Conservation (phyloP, 352 stramenopile species). For the Globisporangium emineosum region DNA sequence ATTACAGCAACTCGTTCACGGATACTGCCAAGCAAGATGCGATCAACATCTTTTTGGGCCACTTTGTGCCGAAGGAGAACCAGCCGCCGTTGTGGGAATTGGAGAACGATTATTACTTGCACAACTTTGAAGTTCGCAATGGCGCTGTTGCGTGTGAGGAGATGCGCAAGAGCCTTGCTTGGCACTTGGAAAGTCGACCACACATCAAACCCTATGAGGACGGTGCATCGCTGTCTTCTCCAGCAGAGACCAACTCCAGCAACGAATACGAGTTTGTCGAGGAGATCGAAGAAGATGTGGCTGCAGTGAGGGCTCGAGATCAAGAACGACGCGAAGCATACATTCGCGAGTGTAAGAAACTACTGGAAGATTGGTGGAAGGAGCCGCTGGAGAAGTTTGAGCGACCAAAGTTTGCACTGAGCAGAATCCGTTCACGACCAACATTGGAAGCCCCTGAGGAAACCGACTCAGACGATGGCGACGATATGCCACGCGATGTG, state of each 20-base stretch:
- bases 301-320: constrained; percentile 22
- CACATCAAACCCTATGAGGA: constrained; percentile 14
- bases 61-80: constrained; percentile 73
- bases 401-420: constrained; percentile 25
- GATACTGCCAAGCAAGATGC: constrained; percentile 98
- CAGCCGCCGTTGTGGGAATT: constrained; percentile 78
- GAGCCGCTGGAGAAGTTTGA: constrained; percentile 80
- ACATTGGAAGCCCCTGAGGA: constrained; percentile 13
- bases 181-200: constrained; percentile 61
- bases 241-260: constrained; percentile 15
- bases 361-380: constrained; percentile 87
- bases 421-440: constrained; percentile 13
- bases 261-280: constrained; percentile 28
- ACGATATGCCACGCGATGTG: neutral
- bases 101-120: constrained; percentile 89
- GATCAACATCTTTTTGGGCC: constrained; percentile 99
- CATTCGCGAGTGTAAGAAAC: constrained; percentile 67
- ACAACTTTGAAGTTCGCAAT: constrained; percentile 88
- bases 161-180: constrained; percentile 54
- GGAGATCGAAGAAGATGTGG: constrained; percentile 22
- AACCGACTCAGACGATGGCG: constrained; percentile 16
- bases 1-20: constrained; percentile 99
- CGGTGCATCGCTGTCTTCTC: constrained; percentile 4
- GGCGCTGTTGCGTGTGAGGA: constrained; percentile 56
- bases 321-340: constrained; percentile 69